Percentiles rank a stretch among this genome's conserved stretches.
phyloP scores from a whole-genome alignment of 2,329 filamentous ascomycete species.

The Scytalidium sp. region DNA sequence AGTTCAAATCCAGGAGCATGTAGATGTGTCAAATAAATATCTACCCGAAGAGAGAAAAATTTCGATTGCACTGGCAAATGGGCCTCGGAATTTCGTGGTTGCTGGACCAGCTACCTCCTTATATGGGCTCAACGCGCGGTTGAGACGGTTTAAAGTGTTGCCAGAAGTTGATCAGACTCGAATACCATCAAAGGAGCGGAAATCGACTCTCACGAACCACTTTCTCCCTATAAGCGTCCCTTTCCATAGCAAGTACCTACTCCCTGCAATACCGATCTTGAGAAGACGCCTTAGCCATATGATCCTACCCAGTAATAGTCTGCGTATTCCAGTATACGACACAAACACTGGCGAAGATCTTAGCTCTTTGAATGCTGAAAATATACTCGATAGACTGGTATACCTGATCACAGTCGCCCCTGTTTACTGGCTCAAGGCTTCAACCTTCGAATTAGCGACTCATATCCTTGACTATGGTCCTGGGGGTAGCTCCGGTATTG shows the following conservation, averaged over 20 bases:
- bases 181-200: slow-evolving; percentile 29
- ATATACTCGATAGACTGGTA: slow-evolving; percentile 17
- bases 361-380: slow-evolving; percentile 9
- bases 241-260: slow-evolving; percentile 36
- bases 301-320: slow-evolving; percentile 35
- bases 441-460: slow-evolving; percentile 23
- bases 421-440: slow-evolving; percentile 24
- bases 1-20: slow-evolving; percentile 85
- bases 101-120: slow-evolving; percentile 9
- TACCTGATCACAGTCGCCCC: slow-evolving; percentile 23
- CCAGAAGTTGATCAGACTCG: slow-evolving; percentile 22
- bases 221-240: slow-evolving; percentile 39
- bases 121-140: slow-evolving; percentile 1
- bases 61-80: slow-evolving; percentile 8
- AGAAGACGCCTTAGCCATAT: slow-evolving; percentile 17
- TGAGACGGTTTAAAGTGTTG: slow-evolving; percentile 18
- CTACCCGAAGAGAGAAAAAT: slow-evolving; percentile 38
- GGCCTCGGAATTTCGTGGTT: slow-evolving; percentile 6
- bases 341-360: slow-evolving; percentile 28
- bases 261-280: slow-evolving; percentile 18
- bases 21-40: slow-evolving; percentile 92
- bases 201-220: slow-evolving; percentile 18
- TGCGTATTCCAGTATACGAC: slow-evolving; percentile 36
- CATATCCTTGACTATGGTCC: slow-evolving; percentile 33
- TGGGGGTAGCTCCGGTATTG: slow-evolving; percentile 25